Evolutionary conservation across 2,329 filamentous ascomycete genomes (phyloP), one percentile per base, ranked within the genome.

Genomic region (Epichloe baconii): DNA sequence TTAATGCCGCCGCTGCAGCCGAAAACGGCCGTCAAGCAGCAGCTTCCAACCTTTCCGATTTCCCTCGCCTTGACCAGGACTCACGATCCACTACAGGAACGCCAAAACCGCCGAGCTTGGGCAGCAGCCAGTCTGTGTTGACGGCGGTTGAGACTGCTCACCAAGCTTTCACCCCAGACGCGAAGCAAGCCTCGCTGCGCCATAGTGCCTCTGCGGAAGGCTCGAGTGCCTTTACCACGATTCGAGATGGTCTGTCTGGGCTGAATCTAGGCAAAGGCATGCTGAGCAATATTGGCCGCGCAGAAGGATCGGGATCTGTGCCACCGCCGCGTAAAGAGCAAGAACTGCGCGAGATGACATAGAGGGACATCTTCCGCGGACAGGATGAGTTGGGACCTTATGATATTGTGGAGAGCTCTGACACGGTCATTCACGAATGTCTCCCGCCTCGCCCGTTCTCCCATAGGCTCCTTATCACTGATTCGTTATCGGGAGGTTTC

Each of bases 101-200:
- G 31, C 66, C 72, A 2, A 66, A 66, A 46, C 67, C 69, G 0
- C 67, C 71, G 0, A 62, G 66, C 4, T 58, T 72, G 12, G 59
- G 63, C 0, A 61, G 61, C 2, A 72, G 67, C 55, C 71, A 73
- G 37, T 81, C 79, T 1, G 78, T 84, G 3, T 66, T 85, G 17
- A 68, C 75, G 0, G 75, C 75, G 0, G 72, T 84, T 3, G 81
- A 85, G 61, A 78, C 74, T 1, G 74, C 77, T 0, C 72, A 82
- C 51, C 69, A 74, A 43, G 70, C 72, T 5, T 60, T 78, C 19
- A 78, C 74, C 1, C 71, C 72, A 0, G 64, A 64, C 3, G 52
- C 58, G 11, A 60, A 62, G 4, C 61, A 67, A n/a, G 58, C 66
- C 3, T 57, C 67, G 21, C 59, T 75, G 3, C 67, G 68, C 40